Base-by-base conservation (phyloP, 257 asterid genomes). In the Nicotiana noctiflora region DNA sequence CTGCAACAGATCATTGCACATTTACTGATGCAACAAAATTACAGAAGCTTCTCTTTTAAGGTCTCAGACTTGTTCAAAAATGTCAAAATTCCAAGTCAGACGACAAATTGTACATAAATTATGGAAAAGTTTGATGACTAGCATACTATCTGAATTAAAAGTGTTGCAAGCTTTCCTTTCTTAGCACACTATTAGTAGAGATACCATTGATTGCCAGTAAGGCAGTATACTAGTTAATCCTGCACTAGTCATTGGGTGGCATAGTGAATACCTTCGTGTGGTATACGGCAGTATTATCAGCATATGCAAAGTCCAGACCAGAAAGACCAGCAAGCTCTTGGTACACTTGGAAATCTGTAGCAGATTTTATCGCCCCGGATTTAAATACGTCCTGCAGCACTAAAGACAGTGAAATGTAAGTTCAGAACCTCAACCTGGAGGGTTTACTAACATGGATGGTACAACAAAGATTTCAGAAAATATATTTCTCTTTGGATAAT, bases 341-440 rank as follows among this genome's bases (percentile, higher is more conserved):
- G 87, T 95, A 95, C 82, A 95, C 90, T 94, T 95, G 99, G 89
- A 93, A 95, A 84, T 95, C 98, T 19, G 99, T 95, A 3, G 95
- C 95, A 66, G 99, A 95, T 76, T 94, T 94, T 86, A 95, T 92
- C 55, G 86, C 89, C 80, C 99, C 99, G 27, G 98, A 95, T 67
- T 89, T 70, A 86, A 95, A 95, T 74, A 95, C 67, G 90, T 95
- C 99, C 99, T 95, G 92, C 82, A 82, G 80, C 78, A 84, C 85
- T 51, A 86, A 80, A 65, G 85, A 63, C 77, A 21, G 29, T 31
- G 62, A 75, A 83, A 74, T 62, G 70, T 83, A 81, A 86, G 83
- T 77, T 51, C 77, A 70, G 77, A 70, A 44, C 77, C 77, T 70
- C 32, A 70, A 44, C 34, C 57, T 31, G 21, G 77, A 40, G 57